Conservation (phyloP, 257 asterid species). For the Capsicum pubescens region DNA sequence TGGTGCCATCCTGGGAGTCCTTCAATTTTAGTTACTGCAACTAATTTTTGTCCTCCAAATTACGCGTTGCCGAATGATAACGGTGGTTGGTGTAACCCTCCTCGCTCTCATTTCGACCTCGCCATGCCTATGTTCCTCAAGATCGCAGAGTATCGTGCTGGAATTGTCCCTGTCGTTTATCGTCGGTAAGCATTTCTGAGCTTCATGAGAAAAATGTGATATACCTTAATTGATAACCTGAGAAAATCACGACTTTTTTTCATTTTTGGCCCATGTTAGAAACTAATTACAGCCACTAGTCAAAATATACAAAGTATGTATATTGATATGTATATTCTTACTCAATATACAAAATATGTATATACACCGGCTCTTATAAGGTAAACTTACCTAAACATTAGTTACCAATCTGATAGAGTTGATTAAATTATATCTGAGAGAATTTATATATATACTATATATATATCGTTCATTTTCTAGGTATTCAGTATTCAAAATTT, state of each 20-base stretch:
- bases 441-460: too few relatives aligned
- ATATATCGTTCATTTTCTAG: too few relatives aligned
- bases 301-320: too few relatives aligned
- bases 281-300: too few relatives aligned
- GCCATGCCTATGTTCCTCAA: slow-evolving; percentile 72
- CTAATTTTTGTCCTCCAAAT: slow-evolving; percentile 71
- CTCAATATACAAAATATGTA: not conserved
- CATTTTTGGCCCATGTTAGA: not conserved
- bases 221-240: not conserved
- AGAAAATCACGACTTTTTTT: not conserved
- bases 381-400: not conserved
- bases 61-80: slow-evolving; percentile 56
- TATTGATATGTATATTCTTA: not conserved
- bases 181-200: slow-evolving; percentile 44
- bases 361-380: not conserved
- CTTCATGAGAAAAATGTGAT: too few relatives aligned
- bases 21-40: slow-evolving; percentile 59
- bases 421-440: not conserved
- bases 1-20: slow-evolving; percentile 68
- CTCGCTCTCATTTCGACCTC: slow-evolving; percentile 65
- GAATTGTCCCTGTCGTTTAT: slow-evolving; percentile 62
- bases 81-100: slow-evolving; percentile 84
- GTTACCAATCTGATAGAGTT: not conserved
- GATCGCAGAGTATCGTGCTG: slow-evolving; percentile 59
- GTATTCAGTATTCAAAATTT: not conserved